Conservation (phyloP, 306 rosid species). For the Trifolium subterraneum region DNA sequence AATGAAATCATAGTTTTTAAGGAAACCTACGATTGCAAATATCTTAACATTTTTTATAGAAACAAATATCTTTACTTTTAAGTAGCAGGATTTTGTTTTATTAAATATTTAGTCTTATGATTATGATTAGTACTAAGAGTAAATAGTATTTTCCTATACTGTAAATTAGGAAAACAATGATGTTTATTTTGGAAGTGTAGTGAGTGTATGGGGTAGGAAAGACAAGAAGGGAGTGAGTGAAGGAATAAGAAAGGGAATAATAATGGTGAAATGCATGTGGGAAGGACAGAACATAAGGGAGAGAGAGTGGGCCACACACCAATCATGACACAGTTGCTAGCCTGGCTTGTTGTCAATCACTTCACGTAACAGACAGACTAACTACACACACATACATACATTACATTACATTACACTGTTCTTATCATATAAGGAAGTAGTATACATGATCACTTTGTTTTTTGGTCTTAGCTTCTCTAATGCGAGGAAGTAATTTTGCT, state of each 20-base stretch:
- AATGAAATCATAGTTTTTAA: background rate
- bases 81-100: slow-evolving; percentile 1
- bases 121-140: no score
- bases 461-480: no score
- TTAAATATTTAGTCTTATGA: background rate
- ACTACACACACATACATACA: no score
- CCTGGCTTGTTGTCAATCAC: slow-evolving; percentile 64
- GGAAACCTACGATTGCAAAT: background rate
- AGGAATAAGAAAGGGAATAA: slow-evolving; percentile 44
- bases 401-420: background rate
- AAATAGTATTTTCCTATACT: no score
- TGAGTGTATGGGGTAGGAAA: background rate
- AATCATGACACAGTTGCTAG: slow-evolving; percentile 67
- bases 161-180: no score
- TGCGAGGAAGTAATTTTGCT: no score
- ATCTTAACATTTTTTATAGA: background rate
- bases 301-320: slow-evolving; percentile 53
- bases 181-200: background rate
- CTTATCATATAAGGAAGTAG: slow-evolving; percentile 28
- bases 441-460: no score
- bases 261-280: slow-evolving; percentile 67
- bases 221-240: slow-evolving; percentile 37
- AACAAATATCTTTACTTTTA: background rate
- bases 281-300: slow-evolving; percentile 61
- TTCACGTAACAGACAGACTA: slow-evolving; percentile 1